These are phyloP conservation scores for Trichomonas tenax DNA, from an alignment of 208 protist species.

Conservation along the genomic window DNA sequence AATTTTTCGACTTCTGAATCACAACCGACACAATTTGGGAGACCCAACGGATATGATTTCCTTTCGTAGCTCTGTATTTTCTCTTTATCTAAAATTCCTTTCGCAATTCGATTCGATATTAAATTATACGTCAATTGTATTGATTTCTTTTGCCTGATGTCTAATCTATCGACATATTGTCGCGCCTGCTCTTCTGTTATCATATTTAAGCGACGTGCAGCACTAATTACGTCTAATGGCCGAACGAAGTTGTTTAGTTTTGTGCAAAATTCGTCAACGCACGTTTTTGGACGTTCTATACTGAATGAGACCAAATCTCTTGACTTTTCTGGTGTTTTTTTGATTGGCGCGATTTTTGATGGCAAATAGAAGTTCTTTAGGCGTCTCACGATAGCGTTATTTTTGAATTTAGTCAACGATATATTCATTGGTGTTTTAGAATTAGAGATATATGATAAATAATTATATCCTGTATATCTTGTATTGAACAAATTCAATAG, in stretches of 20 bases:
- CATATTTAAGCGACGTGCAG: neutral
- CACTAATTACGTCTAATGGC: neutral
- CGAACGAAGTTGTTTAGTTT: neutral
- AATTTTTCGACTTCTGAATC: neutral
- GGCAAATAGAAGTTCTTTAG: neutral
- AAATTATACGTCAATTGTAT: neutral
- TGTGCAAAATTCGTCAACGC: neutral
- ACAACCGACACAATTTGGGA: neutral
- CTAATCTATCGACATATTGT: neutral
- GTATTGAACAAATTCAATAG: neutral
- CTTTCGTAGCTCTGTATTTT: neutral
- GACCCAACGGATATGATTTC: neutral
- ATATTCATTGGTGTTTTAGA: neutral
- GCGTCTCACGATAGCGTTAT: neutral
- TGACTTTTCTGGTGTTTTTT: neutral
- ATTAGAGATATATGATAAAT: neutral
- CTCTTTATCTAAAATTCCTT: neutral
- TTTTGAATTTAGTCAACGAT: neutral
- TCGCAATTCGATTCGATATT: neutral
- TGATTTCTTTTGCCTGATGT: neutral
- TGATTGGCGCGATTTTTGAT: neutral
- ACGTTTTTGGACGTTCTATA: neutral
- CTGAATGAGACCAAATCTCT: neutral
- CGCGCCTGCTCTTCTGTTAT: neutral
- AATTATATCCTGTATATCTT: neutral